A percentile compares a stretch with the other conserved stretches of the same genome.
These are phyloP conservation scores for Ceratobasidium sp. DNA, from an alignment of 1,284 basidiomycete species.

Conservation along the genomic window DNA sequence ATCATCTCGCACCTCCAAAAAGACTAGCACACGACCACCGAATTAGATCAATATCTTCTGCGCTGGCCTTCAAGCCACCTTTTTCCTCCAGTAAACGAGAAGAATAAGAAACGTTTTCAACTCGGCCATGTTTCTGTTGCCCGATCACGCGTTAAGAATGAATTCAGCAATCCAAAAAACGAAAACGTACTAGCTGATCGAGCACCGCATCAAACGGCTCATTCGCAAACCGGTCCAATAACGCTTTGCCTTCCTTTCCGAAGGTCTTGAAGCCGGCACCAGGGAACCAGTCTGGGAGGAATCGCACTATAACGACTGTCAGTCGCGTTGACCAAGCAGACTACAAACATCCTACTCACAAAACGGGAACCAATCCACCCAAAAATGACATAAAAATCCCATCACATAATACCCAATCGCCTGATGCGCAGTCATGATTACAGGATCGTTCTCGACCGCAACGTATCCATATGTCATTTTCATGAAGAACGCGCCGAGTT, in stretches of 20 bases:
- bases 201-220: neutral
- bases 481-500: neutral
- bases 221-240: neutral
- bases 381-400: neutral
- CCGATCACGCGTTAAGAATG: neutral
- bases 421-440: neutral
- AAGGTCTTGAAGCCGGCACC: neutral
- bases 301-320: neutral
- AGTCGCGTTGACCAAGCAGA: neutral
- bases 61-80: slow-evolving; percentile 2
- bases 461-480: slow-evolving; percentile 6
- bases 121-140: neutral
- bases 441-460: neutral
- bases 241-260: neutral
- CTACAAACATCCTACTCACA: neutral
- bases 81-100: slow-evolving; percentile 31
- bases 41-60: slow-evolving; percentile 27
- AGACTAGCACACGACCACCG: slow-evolving; percentile 29
- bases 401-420: neutral
- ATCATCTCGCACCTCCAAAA: neutral
- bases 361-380: neutral
- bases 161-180: neutral
- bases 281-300: slow-evolving; percentile 15
- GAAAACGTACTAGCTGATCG: neutral
- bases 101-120: neutral